Base-by-base conservation (phyloP, 2,329 filamentous ascomycete species). In the Monosporascus sp. region DNA sequence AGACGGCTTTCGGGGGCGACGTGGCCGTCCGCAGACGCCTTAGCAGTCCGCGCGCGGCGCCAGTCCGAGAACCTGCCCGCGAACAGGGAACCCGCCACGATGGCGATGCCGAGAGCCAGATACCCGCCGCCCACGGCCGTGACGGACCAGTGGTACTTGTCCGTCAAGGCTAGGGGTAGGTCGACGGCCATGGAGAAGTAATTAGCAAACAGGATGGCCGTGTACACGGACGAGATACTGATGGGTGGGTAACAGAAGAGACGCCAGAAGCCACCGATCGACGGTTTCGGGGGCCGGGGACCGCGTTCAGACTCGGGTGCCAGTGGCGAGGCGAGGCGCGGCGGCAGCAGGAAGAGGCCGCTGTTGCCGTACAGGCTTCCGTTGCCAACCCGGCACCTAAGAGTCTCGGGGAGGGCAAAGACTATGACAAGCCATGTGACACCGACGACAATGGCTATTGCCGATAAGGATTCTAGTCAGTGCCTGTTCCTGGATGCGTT, bases 321-420 rank as follows among this genome's bases (percentile, higher is more conserved):
- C 7, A 66, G 34, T 1, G 55, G 51, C 2, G 65, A 67, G 8
- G 61, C 59, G 8, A 62, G 41, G 17, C 26, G n/a, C 1, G 55
- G 22, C 16, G 52, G 52, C 26, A 26, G 26, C 26, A 26, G 26
- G 26, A 26, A 26, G 26, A 26, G 26, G 26, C 26, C 26, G 26
- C 6, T 7, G 14, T 56, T 53, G 7, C 51, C 40, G 44, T 66
- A 65, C 11, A 67, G 51, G 17, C 61, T 57, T 17, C 74, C 74
- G 51, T 76, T 75, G 5, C 76, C 76, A 2, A 76, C 76, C 2
- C 73, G 61, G 5, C 69, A 67, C 26, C 75, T 70, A 8, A 78
- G 64, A 2, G 76, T 78, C 56, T 78, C 76, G 0, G 76, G 76
- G 7, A 77, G 71, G 52, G 67, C 69, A 50, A 76, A 57, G 20